These are phyloP conservation scores for Microdochium paspali DNA, from an alignment of 2,329 filamentous ascomycete genomes.

Conservation along the genomic window DNA sequence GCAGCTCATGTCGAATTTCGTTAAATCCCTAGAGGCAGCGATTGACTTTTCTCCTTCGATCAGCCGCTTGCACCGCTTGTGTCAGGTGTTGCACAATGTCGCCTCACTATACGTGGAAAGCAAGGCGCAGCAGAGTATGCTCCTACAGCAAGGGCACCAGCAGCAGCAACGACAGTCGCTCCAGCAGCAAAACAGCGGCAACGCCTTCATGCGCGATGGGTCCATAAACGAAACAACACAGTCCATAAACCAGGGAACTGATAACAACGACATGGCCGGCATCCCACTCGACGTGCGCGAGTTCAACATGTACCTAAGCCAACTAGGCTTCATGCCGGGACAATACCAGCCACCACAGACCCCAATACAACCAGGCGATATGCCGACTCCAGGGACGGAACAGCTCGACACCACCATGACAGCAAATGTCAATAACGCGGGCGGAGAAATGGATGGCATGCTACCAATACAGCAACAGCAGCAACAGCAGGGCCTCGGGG, in stretches of 20 bases:
- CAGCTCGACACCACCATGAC: slow-evolving; percentile 7
- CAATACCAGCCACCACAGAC: background rate
- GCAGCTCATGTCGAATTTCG: slow-evolving; percentile 38
- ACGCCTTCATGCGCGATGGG: background rate
- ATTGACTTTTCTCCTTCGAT: slow-evolving; percentile 36
- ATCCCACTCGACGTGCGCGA: slow-evolving; percentile 17
- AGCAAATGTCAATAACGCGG: background rate
- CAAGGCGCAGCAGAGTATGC: slow-evolving; percentile 22
- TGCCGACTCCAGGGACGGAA: background rate
- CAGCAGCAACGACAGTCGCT: background rate
- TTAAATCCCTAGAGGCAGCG: slow-evolving; percentile 38
- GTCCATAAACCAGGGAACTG: background rate
- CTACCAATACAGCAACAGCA: background rate
- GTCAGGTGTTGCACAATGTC: slow-evolving; percentile 47
- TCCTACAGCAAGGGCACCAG: slow-evolving; percentile 16
- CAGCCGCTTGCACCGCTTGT: slow-evolving; percentile 45
- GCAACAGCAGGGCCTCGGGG: background rate
- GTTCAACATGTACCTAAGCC: slow-evolving; percentile 22
- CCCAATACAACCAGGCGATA: background rate
- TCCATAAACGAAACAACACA: background rate
- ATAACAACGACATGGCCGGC: slow-evolving; percentile 2
- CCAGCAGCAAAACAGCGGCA: background rate
- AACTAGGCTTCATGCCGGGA: slow-evolving; percentile 21
- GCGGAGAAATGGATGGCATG: background rate
- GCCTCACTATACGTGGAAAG: slow-evolving; percentile 50